Conservation (phyloP, 371 early-diverging fungal genomes). For the Mucor irregularis region DNA sequence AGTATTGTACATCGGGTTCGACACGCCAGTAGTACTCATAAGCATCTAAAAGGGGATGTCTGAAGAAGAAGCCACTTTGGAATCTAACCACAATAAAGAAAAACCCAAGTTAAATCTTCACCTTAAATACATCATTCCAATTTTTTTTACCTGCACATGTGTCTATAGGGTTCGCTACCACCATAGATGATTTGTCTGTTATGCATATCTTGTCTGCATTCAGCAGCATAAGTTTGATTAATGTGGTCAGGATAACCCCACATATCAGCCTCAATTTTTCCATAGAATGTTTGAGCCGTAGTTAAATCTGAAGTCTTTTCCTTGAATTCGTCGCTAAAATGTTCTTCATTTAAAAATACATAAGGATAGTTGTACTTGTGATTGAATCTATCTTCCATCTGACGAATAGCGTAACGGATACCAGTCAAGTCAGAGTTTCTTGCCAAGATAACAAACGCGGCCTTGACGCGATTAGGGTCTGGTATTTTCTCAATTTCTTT, state of each 20-base stretch:
- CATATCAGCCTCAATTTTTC: conserved; percentile 55
- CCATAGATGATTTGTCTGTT: conserved; percentile 75
- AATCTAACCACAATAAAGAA: too few relatives aligned
- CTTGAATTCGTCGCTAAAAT: conserved; percentile 82
- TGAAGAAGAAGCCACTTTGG: conserved; percentile 86
- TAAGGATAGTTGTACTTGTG: conserved; percentile 84
- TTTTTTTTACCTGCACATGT: conserved; percentile 96
- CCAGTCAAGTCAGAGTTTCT: conserved; percentile 78
- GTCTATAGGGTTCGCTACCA: conserved; percentile 81
- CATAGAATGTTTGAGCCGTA: conserved; percentile 51
- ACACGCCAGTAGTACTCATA: conserved; percentile 86
- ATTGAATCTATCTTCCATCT: conserved; percentile 87
- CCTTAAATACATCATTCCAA: too few relatives aligned
- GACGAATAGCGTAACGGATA: conserved; percentile 64
- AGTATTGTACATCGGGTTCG: conserved; percentile 79
- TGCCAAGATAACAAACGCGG: conserved; percentile 65
- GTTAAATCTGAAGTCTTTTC: conserved; percentile 43
- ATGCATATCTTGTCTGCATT: conserved; percentile 60
- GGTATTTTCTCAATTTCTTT: neutral
- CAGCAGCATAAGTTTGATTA: conserved; percentile 65
- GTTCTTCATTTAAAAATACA: conserved; percentile 82
- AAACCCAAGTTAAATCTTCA: too few relatives aligned
- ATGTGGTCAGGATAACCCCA: conserved; percentile 88
- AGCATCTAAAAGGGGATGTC: conserved; percentile 59
- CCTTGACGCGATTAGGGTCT: conserved; percentile 36